Evolutionary conservation across 2,329 filamentous ascomycete species (phyloP), one percentile per base, ranked within the genome.

Genomic region (Trichoderma koningii): DNA sequence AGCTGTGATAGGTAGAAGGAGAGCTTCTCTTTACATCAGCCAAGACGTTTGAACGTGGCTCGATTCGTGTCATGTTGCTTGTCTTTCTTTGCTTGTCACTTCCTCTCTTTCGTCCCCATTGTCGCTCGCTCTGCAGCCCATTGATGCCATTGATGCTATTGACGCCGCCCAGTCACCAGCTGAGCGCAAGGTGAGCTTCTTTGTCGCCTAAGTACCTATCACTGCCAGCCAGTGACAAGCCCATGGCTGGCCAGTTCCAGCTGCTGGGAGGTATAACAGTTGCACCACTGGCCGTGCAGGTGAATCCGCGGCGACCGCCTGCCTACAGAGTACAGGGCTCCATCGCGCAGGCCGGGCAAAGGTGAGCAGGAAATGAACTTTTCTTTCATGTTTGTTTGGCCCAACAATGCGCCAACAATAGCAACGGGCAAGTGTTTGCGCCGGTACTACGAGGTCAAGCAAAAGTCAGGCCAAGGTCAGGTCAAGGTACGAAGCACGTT

Each of bases 321-420:
- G 7, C 28, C 5, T 28, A 23, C 21, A n/a, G n/a, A n/a, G 26
- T 28, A 42, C 45, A 51, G 28, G n/a, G 45, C 28, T 12, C 23
- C n/a, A 17, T 15, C 26, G 6, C 23, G 41, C 55, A 59, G 23
- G 55, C 44, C 44, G 30, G n/a, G 7, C 50, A 55, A 55, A 63
- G 42, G 19, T 63, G 50, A 63, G 28, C 9, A 47, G 50, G 50
- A 47, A 63, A 55, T 55, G 50, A 63, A 63, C 34, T 26, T 21
- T 41, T 28, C 19, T 14, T 42, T 42, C 34, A 38, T 61, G 47
- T 48, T 23, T 26, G 34, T 38, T 51, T 50, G 53, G 50, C 47
- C 30, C 44, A 38, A 38, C 34, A 23, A 41, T 53, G 28, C 59
- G 47, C 50, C 17, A 19, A 52, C 19, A 41, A 55, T 55, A 34